These are phyloP conservation scores for Capsicum pubescens DNA, from an alignment of 257 asterid genomes.

Conservation along the genomic window DNA sequence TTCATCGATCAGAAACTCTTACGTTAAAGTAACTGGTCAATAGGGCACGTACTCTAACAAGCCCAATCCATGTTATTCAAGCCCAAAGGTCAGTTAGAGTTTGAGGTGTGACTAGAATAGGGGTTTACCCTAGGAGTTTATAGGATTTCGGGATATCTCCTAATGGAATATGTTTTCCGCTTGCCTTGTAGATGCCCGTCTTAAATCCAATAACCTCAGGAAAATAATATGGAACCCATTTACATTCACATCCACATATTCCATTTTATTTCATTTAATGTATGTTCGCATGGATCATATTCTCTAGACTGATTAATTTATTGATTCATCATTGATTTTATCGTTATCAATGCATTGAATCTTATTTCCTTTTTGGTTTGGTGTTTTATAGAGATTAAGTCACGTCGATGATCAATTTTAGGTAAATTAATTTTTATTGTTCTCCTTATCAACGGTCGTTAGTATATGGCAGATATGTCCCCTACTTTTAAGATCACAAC, in stretches of 20 bases:
- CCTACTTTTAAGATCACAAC: background rate
- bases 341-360: background rate
- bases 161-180: too few species aligned
- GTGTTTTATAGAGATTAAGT: background rate
- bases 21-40: too few species aligned
- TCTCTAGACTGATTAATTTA: background rate
- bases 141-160: too few species aligned
- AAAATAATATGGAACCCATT: conserved; percentile 68
- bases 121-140: too few species aligned
- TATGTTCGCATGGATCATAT: conserved; percentile 17
- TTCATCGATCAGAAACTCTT: too few species aligned
- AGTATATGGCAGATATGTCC: background rate
- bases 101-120: too few species aligned
- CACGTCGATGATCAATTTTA: background rate
- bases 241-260: conserved; percentile 6
- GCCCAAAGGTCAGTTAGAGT: background rate
- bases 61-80: background rate
- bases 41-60: too few species aligned
- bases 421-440: background rate
- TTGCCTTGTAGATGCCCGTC: too few species aligned
- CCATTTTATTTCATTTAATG: conserved; percentile 21
- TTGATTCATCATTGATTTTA: background rate
- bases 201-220: conserved; percentile 51
- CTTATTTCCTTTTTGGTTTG: background rate
- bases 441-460: background rate